Percentiles rank a stretch among this genome's conserved stretches.
Evolutionary conservation across 495 filamentous ascomycete genomes (phyloP).

Genomic region (Aspergillus funiculosus): DNA sequence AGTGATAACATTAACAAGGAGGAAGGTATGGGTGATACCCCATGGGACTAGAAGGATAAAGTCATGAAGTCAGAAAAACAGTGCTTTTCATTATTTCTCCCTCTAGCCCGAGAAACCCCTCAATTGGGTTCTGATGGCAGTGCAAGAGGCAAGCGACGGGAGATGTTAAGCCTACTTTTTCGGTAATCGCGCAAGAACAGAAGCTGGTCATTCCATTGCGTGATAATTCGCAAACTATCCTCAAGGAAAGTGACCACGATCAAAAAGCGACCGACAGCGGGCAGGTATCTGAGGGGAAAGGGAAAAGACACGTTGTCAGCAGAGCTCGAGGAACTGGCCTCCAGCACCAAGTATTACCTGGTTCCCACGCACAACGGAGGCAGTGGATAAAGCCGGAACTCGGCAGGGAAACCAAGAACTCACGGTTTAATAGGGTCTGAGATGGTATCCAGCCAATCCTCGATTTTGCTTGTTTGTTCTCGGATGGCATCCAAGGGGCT

Average conservation of each 20-base stretch:
- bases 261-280: slow-evolving; percentile 90
- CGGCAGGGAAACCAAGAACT: slow-evolving; percentile 40
- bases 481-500: slow-evolving; percentile 88
- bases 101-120: too few species aligned
- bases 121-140: too few species aligned
- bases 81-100: background rate
- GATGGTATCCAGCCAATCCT: slow-evolving; percentile 84
- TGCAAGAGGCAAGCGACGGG: slow-evolving; percentile 7
- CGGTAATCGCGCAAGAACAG: slow-evolving; percentile 88
- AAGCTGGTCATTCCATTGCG: slow-evolving; percentile 96
- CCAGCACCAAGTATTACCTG: too few species aligned
- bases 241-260: slow-evolving; percentile 99
- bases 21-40: slow-evolving; percentile 90
- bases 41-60: slow-evolving; percentile 57
- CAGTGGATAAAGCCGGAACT: background rate
- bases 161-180: slow-evolving; percentile 59
- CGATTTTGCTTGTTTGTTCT: slow-evolving; percentile 95
- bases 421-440: slow-evolving; percentile 95
- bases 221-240: slow-evolving; percentile 91
- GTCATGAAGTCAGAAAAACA: too few species aligned
- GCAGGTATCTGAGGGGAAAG: slow-evolving; percentile 64
- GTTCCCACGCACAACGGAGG: background rate
- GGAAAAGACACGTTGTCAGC: slow-evolving; percentile 35
- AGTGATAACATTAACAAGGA: slow-evolving; percentile 81
- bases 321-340: slow-evolving; percentile 10